phyloP scores from a whole-genome alignment of 306 rosid genomes.

The Lablab purpureus region DNA sequence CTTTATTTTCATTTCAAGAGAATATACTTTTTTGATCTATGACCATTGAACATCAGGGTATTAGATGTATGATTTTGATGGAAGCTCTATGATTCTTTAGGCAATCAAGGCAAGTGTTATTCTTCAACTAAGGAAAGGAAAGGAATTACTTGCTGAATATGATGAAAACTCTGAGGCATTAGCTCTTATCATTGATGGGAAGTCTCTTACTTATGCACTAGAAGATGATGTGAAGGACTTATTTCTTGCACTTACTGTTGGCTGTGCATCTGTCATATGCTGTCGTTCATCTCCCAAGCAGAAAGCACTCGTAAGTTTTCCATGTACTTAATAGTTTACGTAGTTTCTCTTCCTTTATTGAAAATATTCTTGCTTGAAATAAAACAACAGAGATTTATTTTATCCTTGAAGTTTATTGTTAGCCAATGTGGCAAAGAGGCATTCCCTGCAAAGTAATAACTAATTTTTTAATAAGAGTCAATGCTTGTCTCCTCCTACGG shows the following conservation, averaged over 20 bases:
- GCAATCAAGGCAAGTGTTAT: slow-evolving; percentile 73
- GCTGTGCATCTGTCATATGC: slow-evolving; percentile 92
- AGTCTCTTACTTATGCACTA: slow-evolving; percentile 76
- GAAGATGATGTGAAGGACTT: slow-evolving; percentile 76
- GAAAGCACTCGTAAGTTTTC: slow-evolving; percentile 73
- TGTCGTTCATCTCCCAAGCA: slow-evolving; percentile 95
- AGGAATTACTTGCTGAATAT: slow-evolving; percentile 55
- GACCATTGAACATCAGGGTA: not conserved
- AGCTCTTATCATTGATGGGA: slow-evolving; percentile 92
- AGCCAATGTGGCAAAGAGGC: not conserved
- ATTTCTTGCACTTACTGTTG: slow-evolving; percentile 77
- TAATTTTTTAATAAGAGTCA: slow-evolving; percentile 5
- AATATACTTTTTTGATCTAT: not conserved
- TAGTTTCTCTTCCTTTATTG: not conserved
- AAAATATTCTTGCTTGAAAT: not conserved
- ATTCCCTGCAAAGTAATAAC: slow-evolving; percentile 7
- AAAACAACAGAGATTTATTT: slow-evolving; percentile 1
- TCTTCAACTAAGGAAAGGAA: slow-evolving; percentile 71
- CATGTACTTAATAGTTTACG: slow-evolving; percentile 7
- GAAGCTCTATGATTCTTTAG: slow-evolving; percentile 43
- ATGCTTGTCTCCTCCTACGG: slow-evolving; percentile 10
- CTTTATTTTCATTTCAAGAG: not conserved
- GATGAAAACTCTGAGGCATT: slow-evolving; percentile 64
- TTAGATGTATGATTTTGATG: slow-evolving; percentile 20
- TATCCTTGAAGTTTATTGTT: not conserved